These are phyloP conservation scores for Acer campestre DNA, from an alignment of 345 rosid genomes.

Conservation along the genomic window DNA sequence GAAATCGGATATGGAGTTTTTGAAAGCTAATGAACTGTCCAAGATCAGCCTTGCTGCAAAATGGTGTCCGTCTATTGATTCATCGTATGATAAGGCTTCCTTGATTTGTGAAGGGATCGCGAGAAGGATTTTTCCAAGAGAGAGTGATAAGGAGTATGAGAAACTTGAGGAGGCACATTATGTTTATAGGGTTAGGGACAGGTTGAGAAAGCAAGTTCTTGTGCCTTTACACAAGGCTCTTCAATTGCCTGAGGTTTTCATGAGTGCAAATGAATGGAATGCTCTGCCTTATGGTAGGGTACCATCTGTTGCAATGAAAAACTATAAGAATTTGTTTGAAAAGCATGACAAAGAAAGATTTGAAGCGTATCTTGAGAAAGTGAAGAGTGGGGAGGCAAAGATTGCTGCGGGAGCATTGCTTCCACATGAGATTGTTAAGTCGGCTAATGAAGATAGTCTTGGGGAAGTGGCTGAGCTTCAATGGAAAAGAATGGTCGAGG, in stretches of 20 bases:
- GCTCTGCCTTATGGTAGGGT: slow-evolving; percentile 18
- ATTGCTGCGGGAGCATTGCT: slow-evolving; percentile 15
- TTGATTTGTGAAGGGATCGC: slow-evolving; percentile 17
- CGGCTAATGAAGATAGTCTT: not conserved
- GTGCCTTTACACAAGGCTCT: slow-evolving; percentile 17
- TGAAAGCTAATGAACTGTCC: not conserved
- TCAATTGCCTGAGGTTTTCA: slow-evolving; percentile 19
- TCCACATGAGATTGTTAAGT: slow-evolving; percentile 16
- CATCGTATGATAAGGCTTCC: not conserved
- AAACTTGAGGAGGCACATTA: slow-evolving; percentile 16
- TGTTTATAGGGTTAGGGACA: slow-evolving; percentile 13
- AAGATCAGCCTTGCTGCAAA: slow-evolving; percentile 21
- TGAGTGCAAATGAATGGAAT: slow-evolving; percentile 18
- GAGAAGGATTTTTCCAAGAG: slow-evolving; percentile 16
- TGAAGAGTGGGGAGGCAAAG: slow-evolving; percentile 12
- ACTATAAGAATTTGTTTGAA: slow-evolving; percentile 2
- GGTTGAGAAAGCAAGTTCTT: slow-evolving; percentile 30
- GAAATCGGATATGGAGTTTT: not conserved
- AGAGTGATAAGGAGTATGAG: slow-evolving; percentile 14
- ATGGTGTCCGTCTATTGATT: slow-evolving; percentile 24
- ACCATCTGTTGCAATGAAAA: slow-evolving; percentile 22
- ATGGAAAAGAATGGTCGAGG: slow-evolving; percentile 23
- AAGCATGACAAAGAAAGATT: slow-evolving; percentile 20
- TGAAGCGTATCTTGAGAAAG: not conserved
- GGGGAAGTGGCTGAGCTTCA: slow-evolving; percentile 20